These are phyloP conservation scores for Populus simonii DNA, from an alignment of 345 rosid species.

Conservation along the genomic window DNA sequence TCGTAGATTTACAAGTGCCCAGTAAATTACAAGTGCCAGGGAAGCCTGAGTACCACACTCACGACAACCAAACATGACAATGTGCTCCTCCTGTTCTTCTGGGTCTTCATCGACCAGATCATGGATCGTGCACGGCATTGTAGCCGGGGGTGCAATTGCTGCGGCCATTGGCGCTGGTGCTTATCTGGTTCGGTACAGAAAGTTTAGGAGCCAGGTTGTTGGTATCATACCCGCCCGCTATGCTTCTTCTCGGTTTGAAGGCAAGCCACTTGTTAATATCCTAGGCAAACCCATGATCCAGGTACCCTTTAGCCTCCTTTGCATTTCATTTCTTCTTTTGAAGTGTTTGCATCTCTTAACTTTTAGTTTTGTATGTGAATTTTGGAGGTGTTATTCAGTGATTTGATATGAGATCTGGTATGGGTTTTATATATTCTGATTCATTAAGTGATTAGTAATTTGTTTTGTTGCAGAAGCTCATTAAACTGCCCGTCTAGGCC, in stretches of 20 bases:
- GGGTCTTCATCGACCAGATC: constrained; percentile 28
- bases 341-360: not conserved
- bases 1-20: too few species aligned
- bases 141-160: constrained; percentile 71
- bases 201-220: constrained; percentile 74
- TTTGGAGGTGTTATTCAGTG: not conserved
- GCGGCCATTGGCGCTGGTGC: constrained; percentile 57
- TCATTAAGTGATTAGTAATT: not conserved
- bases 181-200: constrained; percentile 53
- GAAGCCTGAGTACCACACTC: not conserved
- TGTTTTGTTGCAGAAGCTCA: not conserved
- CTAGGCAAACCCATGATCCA: constrained; percentile 99
- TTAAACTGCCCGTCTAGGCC: not conserved
- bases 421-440: constrained; percentile 7
- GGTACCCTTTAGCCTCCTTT: constrained; percentile 36
- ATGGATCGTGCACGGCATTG: constrained; percentile 68
- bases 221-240: constrained; percentile 96
- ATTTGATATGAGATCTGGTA: not conserved
- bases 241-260: constrained; percentile 86
- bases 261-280: constrained; percentile 83
- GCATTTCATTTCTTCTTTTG: not conserved
- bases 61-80: not conserved
- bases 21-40: not conserved
- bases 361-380: not conserved
- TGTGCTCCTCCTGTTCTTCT: constrained; percentile 17